These are phyloP conservation scores for Primulina huaijiensis DNA, from an alignment of 257 asterid species.

Conservation along the genomic window DNA sequence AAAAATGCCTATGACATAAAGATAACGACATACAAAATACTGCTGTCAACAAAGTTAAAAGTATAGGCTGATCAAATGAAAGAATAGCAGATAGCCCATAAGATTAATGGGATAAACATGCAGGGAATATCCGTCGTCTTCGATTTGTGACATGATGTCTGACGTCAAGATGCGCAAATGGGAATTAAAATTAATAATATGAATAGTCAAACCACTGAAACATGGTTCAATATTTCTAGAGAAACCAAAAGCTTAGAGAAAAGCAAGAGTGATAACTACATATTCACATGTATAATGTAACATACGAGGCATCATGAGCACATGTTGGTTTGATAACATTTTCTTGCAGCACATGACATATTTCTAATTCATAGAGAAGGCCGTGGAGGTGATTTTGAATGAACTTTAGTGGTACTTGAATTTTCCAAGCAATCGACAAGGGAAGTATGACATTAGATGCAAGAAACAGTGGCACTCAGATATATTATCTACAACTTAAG, in stretches of 20 bases:
- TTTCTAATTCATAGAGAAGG: slow-evolving; percentile 14
- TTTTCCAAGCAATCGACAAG: slow-evolving; percentile 9
- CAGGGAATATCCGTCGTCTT: slow-evolving; percentile 7
- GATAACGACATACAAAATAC: slow-evolving; percentile 19
- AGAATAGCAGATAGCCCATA: slow-evolving; percentile 11
- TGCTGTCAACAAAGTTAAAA: slow-evolving; percentile 13
- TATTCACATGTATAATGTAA: not conserved
- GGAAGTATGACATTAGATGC: slow-evolving; percentile 4
- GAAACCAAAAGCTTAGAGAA: not conserved
- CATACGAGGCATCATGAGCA: not conserved
- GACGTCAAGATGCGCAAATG: slow-evolving; percentile 2
- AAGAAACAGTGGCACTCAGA: slow-evolving; percentile 1
- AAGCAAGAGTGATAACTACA: not conserved
- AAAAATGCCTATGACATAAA: slow-evolving; percentile 46
- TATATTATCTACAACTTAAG: slow-evolving; percentile 12
- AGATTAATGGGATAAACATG: not conserved
- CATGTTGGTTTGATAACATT: not conserved
- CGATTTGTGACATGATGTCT: not conserved
- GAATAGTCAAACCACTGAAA: slow-evolving; percentile 7
- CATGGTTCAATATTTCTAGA: not conserved
- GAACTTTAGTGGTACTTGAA: slow-evolving; percentile 1
- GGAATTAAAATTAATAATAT: slow-evolving; percentile 7
- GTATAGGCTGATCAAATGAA: slow-evolving; percentile 7
- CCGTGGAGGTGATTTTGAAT: slow-evolving; percentile 3
- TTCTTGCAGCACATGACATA: not conserved